phyloP scores from a whole-genome alignment of 2,329 filamentous ascomycete species.

The Fusarium abutilonis region DNA sequence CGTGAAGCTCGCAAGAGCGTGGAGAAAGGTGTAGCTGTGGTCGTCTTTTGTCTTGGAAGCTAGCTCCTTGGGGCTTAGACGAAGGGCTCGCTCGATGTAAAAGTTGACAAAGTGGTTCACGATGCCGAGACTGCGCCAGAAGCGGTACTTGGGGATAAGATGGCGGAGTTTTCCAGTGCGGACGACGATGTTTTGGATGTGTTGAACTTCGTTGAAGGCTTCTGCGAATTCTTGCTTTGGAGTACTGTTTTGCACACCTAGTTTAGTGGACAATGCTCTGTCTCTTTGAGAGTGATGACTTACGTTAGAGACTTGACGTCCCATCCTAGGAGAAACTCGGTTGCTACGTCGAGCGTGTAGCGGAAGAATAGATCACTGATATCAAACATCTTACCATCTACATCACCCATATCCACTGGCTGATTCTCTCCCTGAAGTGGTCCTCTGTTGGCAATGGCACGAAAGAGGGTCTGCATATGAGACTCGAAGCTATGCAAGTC shows the following conservation, averaged over 20 bases:
- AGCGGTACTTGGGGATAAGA: constrained; percentile 71
- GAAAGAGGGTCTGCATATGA: constrained; percentile 79
- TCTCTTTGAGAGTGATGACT: constrained; percentile 9
- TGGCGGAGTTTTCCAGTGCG: constrained; percentile 70
- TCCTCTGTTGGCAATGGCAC: constrained; percentile 68
- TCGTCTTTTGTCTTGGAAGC: constrained; percentile 76
- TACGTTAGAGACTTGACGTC: constrained; percentile 72
- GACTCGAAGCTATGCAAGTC: constrained; percentile 84
- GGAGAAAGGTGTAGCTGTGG: constrained; percentile 82
- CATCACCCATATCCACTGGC: constrained; percentile 68
- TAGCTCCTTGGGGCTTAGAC: constrained; percentile 75
- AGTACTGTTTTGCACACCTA: constrained; percentile 51
- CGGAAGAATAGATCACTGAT: constrained; percentile 83
- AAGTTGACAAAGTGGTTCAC: constrained; percentile 81
- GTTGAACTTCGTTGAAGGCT: constrained; percentile 82
- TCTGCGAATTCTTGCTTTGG: constrained; percentile 76
- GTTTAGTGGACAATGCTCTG: background rate
- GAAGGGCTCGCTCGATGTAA: constrained; percentile 79
- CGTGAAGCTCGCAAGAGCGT: constrained; percentile 84
- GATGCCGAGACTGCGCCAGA: constrained; percentile 69
- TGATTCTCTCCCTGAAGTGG: constrained; percentile 68
- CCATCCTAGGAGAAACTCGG: constrained; percentile 84
- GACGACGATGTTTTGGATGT: constrained; percentile 73
- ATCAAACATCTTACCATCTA: constrained; percentile 72
- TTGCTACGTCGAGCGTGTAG: constrained; percentile 86